Conservation (phyloP, 2,329 filamentous ascomycete genomes). For the Botrytis cinerea region DNA sequence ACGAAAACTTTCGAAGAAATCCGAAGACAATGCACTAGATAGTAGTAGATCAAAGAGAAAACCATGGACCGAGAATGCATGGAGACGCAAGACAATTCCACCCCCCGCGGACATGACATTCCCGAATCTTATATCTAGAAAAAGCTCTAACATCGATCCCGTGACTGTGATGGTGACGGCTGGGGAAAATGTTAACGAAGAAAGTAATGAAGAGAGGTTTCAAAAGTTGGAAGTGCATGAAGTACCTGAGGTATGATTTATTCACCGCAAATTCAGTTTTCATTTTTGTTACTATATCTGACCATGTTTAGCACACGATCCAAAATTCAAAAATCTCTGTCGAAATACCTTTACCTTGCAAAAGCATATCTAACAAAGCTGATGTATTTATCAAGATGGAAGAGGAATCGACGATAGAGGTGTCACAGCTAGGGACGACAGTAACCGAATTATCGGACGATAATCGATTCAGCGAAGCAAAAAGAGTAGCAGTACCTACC, state of each 20-base stretch:
- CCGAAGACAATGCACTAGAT: conserved; percentile 8
- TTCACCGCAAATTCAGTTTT: background rate
- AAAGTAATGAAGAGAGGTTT: background rate
- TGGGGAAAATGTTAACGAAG: background rate
- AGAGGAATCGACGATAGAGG: conserved; percentile 1
- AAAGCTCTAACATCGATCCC: conserved; percentile 14
- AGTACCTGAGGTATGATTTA: background rate
- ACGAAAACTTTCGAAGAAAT: conserved; percentile 8
- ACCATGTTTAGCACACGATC: background rate
- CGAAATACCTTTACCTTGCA: background rate
- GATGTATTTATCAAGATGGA: conserved; percentile 9
- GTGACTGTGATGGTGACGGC: conserved; percentile 5
- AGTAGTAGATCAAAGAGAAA: background rate
- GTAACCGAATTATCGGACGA: background rate
- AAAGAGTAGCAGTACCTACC: background rate
- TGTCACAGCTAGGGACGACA: background rate
- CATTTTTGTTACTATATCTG: background rate
- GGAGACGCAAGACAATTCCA: conserved; percentile 16
- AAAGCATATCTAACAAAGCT: background rate
- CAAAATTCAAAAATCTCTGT: background rate
- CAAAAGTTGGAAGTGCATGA: background rate
- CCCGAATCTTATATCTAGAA: conserved; percentile 17
- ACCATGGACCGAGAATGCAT: conserved; percentile 7
- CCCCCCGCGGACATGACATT: conserved; percentile 14
- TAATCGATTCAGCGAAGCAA: background rate